Base-by-base conservation (phyloP, 1,139 yeast species). In the Scheffersomyces segobiensis region DNA sequence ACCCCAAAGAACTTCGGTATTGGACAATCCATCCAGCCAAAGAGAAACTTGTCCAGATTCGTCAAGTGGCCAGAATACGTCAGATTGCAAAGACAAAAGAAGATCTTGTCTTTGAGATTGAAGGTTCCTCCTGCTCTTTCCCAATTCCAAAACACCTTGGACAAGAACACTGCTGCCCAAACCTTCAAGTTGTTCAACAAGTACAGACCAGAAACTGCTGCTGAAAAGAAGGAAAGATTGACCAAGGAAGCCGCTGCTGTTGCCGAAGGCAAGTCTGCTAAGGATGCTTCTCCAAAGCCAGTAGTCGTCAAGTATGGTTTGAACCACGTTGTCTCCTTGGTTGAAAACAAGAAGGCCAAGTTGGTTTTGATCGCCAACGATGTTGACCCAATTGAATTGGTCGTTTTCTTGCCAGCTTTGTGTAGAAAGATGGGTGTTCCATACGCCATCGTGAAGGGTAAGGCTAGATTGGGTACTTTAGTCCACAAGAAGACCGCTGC, bases 361-460 rank as follows among this genome's bases (percentile, higher is more conserved):
- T 87, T 93, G 74, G 98, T 93, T 68, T 87, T 93, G 79, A 93
- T 93, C 77, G 98, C 98, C 79, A 89, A 93, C 85, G 98, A 93
- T 74, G 98, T 93, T 75, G 98, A 93, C 87, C 98, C 98, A 79
- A 91, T 93, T 77, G 98, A 93, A 84, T 87, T 93, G 78, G 98
- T 93, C 71, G 85, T 93, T 70, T 93, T 91, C 89, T 85, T 93
- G 71, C 98, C 98, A 78, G 98, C 98, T 81, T 88, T 93, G 77
- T 93, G 98, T 87, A 91, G 95, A 86, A 93, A 93, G 89, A 88
- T 93, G 96, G 98, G 98, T 83, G 93, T 95, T 70, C 98, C 98
- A 79, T 93, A 93, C 86, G 98, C 98, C 71, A 90, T 93, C 77
- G 92, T 93, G 75, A 93, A 93, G 88, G 98, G 98, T 82, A 93